Evolutionary conservation across 306 rosid genomes (phyloP).

Genomic region (Astragalus glycyphyllos): DNA sequence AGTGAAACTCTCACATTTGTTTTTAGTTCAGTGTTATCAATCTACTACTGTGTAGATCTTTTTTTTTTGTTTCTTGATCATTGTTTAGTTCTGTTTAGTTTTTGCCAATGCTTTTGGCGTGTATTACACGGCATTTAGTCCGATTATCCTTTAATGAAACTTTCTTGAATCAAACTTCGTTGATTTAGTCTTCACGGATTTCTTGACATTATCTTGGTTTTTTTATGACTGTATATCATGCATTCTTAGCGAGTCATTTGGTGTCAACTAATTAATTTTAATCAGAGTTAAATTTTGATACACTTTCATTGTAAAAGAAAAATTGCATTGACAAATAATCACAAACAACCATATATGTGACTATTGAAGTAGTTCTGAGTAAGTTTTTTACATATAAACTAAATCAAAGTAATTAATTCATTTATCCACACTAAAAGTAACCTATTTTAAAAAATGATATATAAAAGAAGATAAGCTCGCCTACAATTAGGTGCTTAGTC

Average conservation of each 20-base stretch:
- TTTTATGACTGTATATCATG: conserved; percentile 1
- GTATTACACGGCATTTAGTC: neutral
- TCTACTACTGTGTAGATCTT: neutral
- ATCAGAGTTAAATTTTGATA: too few relatives aligned
- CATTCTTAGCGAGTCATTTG: neutral
- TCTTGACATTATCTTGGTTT: conserved; percentile 21
- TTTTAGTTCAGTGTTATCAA: conserved; percentile 6
- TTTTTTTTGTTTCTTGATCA: neutral
- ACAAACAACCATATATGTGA: too few relatives aligned
- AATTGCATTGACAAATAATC: too few relatives aligned
- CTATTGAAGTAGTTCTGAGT: too few relatives aligned
- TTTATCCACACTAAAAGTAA: too few relatives aligned
- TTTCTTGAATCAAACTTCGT: conserved; percentile 9
- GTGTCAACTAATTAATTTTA: neutral
- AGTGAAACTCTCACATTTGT: conserved; percentile 27
- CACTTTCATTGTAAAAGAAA: too few relatives aligned
- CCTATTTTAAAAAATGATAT: neutral
- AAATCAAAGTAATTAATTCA: too few relatives aligned
- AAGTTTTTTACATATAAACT: too few relatives aligned
- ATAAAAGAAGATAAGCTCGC: conserved; percentile 3
- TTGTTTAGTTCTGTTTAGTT: conserved; percentile 15
- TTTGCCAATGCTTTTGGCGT: neutral
- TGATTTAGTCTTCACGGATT: conserved; percentile 26
- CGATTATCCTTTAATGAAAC: neutral
- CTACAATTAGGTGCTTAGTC: conserved; percentile 1